A percentile compares a stretch with the other conserved stretches of the same genome.
These are phyloP conservation scores for Auricularia sp. DNA, from an alignment of 768 basidiomycete species.

Conservation along the genomic window DNA sequence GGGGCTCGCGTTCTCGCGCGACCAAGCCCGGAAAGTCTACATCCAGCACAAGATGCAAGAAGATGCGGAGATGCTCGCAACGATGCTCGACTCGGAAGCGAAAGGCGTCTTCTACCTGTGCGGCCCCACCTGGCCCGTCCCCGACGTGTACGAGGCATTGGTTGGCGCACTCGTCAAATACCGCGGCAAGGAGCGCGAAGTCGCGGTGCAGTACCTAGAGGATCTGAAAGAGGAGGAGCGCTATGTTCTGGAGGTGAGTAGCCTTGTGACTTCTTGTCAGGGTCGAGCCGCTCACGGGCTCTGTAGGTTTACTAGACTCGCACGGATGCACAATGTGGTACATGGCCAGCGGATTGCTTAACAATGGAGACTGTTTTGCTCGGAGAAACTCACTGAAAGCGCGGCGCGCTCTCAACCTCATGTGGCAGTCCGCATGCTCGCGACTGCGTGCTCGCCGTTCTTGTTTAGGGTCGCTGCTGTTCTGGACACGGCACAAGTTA, in stretches of 20 bases:
- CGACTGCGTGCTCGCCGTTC: no score
- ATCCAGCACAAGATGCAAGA: slow-evolving; percentile 98
- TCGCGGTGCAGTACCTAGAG: slow-evolving; percentile 78
- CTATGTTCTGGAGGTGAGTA: slow-evolving; percentile 82
- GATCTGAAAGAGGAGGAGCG: slow-evolving; percentile 91
- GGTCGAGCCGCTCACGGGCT: neutral
- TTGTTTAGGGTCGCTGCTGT: no score
- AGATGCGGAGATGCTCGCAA: slow-evolving; percentile 67
- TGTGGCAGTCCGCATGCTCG: no score
- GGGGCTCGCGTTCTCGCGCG: slow-evolving; percentile 94
- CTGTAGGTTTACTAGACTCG: neutral
- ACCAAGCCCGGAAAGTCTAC: slow-evolving; percentile 87
- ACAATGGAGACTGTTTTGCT: no score
- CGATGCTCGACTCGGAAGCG: slow-evolving; percentile 56
- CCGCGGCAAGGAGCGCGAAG: slow-evolving; percentile 49
- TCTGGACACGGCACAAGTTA: no score
- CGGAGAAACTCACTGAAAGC: no score
- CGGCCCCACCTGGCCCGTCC: slow-evolving; percentile 99
- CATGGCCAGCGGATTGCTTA: neutral
- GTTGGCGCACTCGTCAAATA: slow-evolving; percentile 70
- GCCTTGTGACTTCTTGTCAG: neutral
- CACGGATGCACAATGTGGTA: neutral
- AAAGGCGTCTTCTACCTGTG: slow-evolving; percentile 90
- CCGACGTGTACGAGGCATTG: slow-evolving; percentile 91
- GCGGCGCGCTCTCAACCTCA: no score